phyloP scores from a whole-genome alignment of 176 grass and related monocot genomes.

The Triticum timopheevii region DNA sequence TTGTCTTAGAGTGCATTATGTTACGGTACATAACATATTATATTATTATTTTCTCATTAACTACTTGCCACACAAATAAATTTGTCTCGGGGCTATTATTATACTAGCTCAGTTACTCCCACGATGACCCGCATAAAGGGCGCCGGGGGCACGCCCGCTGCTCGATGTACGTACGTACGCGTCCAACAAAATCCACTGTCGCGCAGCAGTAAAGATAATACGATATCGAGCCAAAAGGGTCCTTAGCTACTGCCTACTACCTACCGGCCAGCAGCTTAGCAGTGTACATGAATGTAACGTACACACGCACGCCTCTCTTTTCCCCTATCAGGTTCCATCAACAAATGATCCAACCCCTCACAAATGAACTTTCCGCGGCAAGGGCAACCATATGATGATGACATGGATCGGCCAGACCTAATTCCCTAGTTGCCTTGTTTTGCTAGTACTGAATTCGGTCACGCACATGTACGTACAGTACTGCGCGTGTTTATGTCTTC shows the following conservation, averaged over 20 bases:
- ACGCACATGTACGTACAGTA: neutral
- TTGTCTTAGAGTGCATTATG: too few relatives aligned
- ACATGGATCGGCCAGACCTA: neutral
- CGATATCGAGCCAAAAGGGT: conserved; percentile 13
- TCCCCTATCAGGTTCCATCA: conserved; percentile 27
- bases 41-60: too few relatives aligned
- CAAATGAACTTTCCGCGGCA: neutral
- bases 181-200: conserved; percentile 39
- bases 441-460: neutral
- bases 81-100: too few relatives aligned
- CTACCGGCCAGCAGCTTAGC: neutral
- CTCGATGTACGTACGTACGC: neutral
- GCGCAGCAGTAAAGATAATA: conserved; percentile 36
- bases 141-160: neutral
- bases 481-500: neutral
- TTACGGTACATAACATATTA: too few relatives aligned
- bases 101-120: too few relatives aligned
- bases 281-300: neutral
- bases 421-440: neutral
- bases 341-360: neutral
- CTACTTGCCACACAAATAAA: too few relatives aligned
- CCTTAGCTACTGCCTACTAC: neutral
- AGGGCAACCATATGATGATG: conserved; percentile 2
- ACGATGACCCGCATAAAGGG: neutral
- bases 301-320: neutral